Evolutionary conservation across 257 asterid genomes (phyloP), one percentile per base, ranked within the genome.

Genomic region (Asclepias syriaca): DNA sequence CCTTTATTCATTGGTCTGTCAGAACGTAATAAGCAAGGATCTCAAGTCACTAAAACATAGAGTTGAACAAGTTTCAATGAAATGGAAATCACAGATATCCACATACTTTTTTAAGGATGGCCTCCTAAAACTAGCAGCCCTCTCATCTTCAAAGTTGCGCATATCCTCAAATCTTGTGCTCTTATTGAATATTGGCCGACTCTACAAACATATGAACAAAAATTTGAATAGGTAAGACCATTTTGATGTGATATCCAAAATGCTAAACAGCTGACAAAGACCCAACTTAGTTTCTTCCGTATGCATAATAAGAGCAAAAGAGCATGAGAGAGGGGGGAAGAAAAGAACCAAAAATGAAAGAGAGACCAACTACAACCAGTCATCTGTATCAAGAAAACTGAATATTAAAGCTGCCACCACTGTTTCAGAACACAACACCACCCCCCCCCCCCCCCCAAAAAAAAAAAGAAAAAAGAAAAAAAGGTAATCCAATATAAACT

Each of bases 81-180:
- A 68, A 6, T 68, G 7, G 58, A 60, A 24, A 61, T 11, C 19
- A 29, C 39, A 29, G 29, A 45, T 27, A 12, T 69, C 39, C 65
- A 66, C 40, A 21, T 87, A 93, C 97, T 81, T 90, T 78, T 82
- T 85, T 68, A 74, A 78, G 53, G 96, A 69, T 18, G 94, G 87
- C 83, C 96, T 88, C 82, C 96, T 85, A 75, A 60, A 83, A 7
- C 75, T 72, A 73, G 81, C 63, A 70, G 78, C 77, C 77, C 94
- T 85, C 84, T 91, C 97, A 50, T 89, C 90, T 66, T 93, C 97
- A 48, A 56, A 80, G 85, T 81, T 87, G 71, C 91, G 88, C 98
- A 93, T 93, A 82, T 93, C 98, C 80, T 93, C 98, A 81, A 93
- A 93, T 83, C 96, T 85, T 14, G 98, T 93, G 81, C 98, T 94